Evolutionary conservation across 495 filamentous ascomycete species (phyloP), one percentile per base, ranked within the genome.

Genomic region (Daldinia decipiens): DNA sequence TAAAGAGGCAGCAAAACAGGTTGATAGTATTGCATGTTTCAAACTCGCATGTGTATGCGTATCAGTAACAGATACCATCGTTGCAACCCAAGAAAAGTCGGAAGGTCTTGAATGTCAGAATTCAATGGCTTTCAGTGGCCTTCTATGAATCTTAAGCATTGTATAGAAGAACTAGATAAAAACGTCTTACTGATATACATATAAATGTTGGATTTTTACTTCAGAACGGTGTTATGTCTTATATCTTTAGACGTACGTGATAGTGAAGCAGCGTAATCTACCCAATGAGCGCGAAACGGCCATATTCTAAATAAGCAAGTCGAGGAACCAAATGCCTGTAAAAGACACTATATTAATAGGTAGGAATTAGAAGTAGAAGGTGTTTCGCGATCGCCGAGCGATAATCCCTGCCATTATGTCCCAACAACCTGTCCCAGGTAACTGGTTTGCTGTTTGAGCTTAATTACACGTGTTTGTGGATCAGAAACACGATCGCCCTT

Each of bases 201-300:
- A 47, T 47, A 47, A 36, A 36, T 13, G 12, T 13, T 36, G 1
- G 34, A 1, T 36, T 13, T 36, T 36, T 11, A 36, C 34, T 4
- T 4, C 13, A 36, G 34, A 5, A 13, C 3, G 1, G 34, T 15
- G 1, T 40, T 15, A n/a, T 39, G 38, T 43, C 39, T 7, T 2
- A n/a, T 45, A 45, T 3, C 6, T 19, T 45, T 21, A 6, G n/a
- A 45, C n/a, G n/a, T 45, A 45, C 2, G 5, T 3, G 21, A 21
- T 34, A 34, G 45, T 13, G 47, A 56, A 47, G 17, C 47, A 51
- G 64, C 68, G 68, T n/a, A 32, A 66, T 62, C 53, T 38, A 11
- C 27, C 68, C 62, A 71, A 71, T 67, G 21, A 71, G 17, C n/a
- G 34, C 7, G 31, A 9, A 2, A 19, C 31, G 6, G 57, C n/a